These are phyloP conservation scores for Fusarium hainanense DNA, from an alignment of 2,329 filamentous ascomycete species.

Conservation along the genomic window DNA sequence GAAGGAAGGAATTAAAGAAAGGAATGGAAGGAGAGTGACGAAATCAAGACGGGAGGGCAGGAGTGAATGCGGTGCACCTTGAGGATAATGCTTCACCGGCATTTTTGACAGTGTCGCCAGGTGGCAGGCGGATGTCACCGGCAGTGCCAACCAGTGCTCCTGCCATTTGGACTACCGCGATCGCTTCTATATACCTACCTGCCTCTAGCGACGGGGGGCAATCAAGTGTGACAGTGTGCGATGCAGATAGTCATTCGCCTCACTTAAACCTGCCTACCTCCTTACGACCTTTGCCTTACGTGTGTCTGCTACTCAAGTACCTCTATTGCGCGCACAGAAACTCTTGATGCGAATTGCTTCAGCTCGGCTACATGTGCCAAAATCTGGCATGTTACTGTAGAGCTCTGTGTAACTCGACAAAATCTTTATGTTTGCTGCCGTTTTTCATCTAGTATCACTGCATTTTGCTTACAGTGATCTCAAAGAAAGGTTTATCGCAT, in stretches of 20 bases:
- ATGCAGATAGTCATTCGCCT: slow-evolving; percentile 30
- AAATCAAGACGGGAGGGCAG: slow-evolving; percentile 7
- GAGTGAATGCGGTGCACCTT: slow-evolving; percentile 29
- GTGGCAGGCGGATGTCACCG: slow-evolving; percentile 31
- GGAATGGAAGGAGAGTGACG: background rate
- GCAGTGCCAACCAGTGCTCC: slow-evolving; percentile 3
- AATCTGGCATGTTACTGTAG: background rate
- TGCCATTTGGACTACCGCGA: background rate
- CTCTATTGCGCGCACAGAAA: background rate
- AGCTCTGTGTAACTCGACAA: slow-evolving; percentile 1
- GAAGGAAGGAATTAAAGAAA: background rate
- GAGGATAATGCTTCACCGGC: slow-evolving; percentile 24
- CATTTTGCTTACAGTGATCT: background rate
- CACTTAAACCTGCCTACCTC: background rate
- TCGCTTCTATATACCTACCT: background rate
- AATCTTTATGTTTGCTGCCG: slow-evolving; percentile 1
- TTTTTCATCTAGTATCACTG: background rate
- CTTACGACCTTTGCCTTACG: background rate
- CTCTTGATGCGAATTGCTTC: slow-evolving; percentile 1
- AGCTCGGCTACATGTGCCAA: slow-evolving; percentile 1
- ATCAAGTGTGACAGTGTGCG: slow-evolving; percentile 39
- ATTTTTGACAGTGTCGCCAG: slow-evolving; percentile 35
- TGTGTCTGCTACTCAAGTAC: slow-evolving; percentile 4
- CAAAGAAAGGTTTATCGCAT: background rate
- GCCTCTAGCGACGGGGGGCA: background rate